Base-by-base conservation (phyloP, 805 yeast genomes). In the Ogataea ramenticola region DNA sequence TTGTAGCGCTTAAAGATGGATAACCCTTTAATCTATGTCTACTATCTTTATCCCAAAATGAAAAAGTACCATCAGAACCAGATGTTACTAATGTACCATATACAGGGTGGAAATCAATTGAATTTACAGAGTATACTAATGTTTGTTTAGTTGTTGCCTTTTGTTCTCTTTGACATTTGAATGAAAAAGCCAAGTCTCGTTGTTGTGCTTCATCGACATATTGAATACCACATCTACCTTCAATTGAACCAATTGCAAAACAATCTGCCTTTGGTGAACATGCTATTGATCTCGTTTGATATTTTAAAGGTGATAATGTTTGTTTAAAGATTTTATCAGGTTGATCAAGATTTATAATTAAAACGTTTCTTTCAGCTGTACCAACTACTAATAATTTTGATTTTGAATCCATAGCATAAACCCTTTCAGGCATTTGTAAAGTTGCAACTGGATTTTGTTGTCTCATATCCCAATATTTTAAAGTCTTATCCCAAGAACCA, bases 401-500 rank as follows among this genome's bases (percentile, higher is more conserved):
- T 41, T 82, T 72, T 11, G 85, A 61, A 60, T 90, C 96, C 95
- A 91, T 84, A 12, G 89, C 70, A 66, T 89, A 91, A 0, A 87
- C 96, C 43, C 96, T 71, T 52, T 93, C 98, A 0, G 98, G 96
- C 61, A 93, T 68, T 55, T 77, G 76, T 35, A 93, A 67, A 3
- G 95, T 85, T 17, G 89, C 77, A 19, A 91, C 75, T 16, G 98
- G 93, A 54, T 77, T 82, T 38, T 82, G 85, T 51, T 81, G 80
- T 58, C 97, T 80, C 67, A 86, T 72, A 65, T 93, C 98, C 99
- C 99, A 91, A 65, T 93, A 93, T 60, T 79, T 81, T 49, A 93
- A 66, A 1, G 97, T 88, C 66, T 88, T 89, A 65, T 93, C 99
- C 97, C 97, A 93, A 7, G 96, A 87, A 8, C 96, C 96, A 37